Percentiles rank a stretch among this genome's conserved stretches.
These are phyloP conservation scores for Nakazawaea ambrosiae DNA, from an alignment of 805 yeast genomes.

Conservation along the genomic window DNA sequence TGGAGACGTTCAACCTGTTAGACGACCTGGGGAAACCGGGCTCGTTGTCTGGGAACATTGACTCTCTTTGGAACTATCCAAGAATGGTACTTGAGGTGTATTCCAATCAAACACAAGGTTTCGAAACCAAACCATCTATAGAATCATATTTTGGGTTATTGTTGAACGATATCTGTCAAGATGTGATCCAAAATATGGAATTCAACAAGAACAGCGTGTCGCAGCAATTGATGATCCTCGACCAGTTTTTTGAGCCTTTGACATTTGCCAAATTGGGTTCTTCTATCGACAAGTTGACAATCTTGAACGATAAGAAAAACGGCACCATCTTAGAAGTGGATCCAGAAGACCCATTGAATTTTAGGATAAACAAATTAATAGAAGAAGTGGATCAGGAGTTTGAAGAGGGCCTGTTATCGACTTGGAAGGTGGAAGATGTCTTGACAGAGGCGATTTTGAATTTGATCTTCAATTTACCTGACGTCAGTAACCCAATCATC, in stretches of 20 bases:
- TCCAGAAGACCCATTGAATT: conserved; percentile 15
- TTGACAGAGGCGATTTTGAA: conserved; percentile 78
- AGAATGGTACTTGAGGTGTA: conserved; percentile 58
- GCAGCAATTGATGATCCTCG: conserved; percentile 70
- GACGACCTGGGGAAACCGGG: background rate
- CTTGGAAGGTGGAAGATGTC: conserved; percentile 89
- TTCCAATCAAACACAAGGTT: conserved; percentile 36
- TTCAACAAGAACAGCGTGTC: conserved; percentile 87
- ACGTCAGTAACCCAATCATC: conserved; percentile 55
- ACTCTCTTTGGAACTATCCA: conserved; percentile 62
- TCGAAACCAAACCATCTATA: conserved; percentile 60
- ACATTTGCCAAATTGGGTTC: conserved; percentile 70
- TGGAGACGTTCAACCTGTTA: background rate
- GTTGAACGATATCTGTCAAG: conserved; percentile 68
- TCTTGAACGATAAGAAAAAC: conserved; percentile 23
- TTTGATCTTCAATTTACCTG: conserved; percentile 70
- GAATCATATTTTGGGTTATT: conserved; percentile 49
- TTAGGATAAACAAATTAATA: conserved; percentile 20
- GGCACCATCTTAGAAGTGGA: conserved; percentile 31
- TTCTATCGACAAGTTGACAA: conserved; percentile 60
- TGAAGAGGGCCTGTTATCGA: conserved; percentile 37
- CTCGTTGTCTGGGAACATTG: conserved; percentile 55
- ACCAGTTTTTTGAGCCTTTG: conserved; percentile 59
- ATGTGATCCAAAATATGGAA: conserved; percentile 71
- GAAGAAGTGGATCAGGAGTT: conserved; percentile 29